Percentiles rank a stretch among this genome's conserved stretches.
Conservation (phyloP, 2,329 filamentous ascomycete genomes). For the Karstenula rhodostoma region DNA sequence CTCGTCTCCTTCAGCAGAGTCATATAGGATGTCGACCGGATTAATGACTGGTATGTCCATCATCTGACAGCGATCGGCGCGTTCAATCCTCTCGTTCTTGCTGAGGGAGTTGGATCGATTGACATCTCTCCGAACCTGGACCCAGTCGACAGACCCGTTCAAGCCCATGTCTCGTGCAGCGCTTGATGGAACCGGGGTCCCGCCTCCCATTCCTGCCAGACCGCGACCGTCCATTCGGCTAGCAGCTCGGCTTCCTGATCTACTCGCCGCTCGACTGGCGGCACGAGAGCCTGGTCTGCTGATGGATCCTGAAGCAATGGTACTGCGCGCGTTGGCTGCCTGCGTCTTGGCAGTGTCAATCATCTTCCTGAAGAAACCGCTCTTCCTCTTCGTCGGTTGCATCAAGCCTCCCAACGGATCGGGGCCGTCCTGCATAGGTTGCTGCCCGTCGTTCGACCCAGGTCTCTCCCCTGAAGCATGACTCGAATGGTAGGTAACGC, state of each 20-base stretch:
- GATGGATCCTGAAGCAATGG: slow-evolving; percentile 70
- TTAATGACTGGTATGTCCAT: slow-evolving; percentile 88
- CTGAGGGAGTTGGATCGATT: slow-evolving; percentile 95
- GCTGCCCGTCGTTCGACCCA: slow-evolving; percentile 56
- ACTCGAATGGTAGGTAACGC: slow-evolving; percentile 90
- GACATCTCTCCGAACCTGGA: slow-evolving; percentile 95
- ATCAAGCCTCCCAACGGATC: slow-evolving; percentile 79
- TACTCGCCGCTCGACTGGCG: slow-evolving; percentile 49
- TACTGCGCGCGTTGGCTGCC: slow-evolving; percentile 86
- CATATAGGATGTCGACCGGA: slow-evolving; percentile 87
- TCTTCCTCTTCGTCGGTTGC: slow-evolving; percentile 78
- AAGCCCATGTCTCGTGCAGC: slow-evolving; percentile 75
- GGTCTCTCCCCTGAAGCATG: slow-evolving; percentile 71
- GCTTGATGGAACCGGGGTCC: slow-evolving; percentile 41
- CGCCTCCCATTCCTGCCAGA: slow-evolving; percentile 64
- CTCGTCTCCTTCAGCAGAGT: slow-evolving; percentile 88
- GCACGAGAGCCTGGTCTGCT: slow-evolving; percentile 54
- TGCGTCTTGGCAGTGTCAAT: slow-evolving; percentile 93
- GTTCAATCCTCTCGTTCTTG: slow-evolving; percentile 83
- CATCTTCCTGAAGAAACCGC: slow-evolving; percentile 94
- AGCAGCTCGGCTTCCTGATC: slow-evolving; percentile 47
- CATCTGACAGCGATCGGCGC: slow-evolving; percentile 91
- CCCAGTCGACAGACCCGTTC: slow-evolving; percentile 78
- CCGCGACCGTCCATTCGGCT: slow-evolving; percentile 51
- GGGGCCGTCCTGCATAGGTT: slow-evolving; percentile 67